These are phyloP conservation scores for Podospora didyma DNA, from an alignment of 495 filamentous ascomycete species.

Conservation along the genomic window DNA sequence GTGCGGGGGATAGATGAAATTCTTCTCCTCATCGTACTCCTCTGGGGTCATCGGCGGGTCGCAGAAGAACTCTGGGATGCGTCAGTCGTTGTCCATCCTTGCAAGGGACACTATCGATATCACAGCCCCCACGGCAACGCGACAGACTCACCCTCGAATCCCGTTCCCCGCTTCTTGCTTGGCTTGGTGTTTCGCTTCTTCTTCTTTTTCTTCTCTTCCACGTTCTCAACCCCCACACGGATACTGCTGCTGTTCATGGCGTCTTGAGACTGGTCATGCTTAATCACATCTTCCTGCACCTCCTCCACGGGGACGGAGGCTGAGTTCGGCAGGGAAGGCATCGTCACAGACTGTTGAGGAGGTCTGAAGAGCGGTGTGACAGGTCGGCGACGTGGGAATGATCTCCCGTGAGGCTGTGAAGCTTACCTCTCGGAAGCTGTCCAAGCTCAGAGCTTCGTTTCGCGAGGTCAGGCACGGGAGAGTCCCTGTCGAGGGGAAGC, in stretches of 20 bases:
- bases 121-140: constrained; percentile 1
- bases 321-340: constrained; percentile 7
- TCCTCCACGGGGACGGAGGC: background rate
- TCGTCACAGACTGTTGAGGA: background rate
- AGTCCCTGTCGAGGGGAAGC: background rate
- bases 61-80: constrained; percentile 57
- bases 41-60: constrained; percentile 73
- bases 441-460: background rate
- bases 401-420: constrained; percentile 13
- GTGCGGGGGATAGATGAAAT: constrained; percentile 19
- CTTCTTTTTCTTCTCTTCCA: constrained; percentile 20
- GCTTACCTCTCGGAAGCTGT: background rate
- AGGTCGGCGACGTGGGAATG: background rate
- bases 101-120: background rate
- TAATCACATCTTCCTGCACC: background rate
- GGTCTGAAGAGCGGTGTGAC: background rate
- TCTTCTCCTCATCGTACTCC: constrained; percentile 55
- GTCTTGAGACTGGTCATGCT: background rate
- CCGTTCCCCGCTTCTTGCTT: constrained; percentile 33
- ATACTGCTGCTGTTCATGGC: too few relatives aligned
- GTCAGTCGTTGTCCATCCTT: background rate
- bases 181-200: constrained; percentile 17
- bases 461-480: background rate
- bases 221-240: background rate
- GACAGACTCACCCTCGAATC: constrained; percentile 39